Percentiles rank a stretch among this genome's conserved stretches.
phyloP scores from a whole-genome alignment of 176 grass and related monocot species.

The Lolium rigidum region DNA sequence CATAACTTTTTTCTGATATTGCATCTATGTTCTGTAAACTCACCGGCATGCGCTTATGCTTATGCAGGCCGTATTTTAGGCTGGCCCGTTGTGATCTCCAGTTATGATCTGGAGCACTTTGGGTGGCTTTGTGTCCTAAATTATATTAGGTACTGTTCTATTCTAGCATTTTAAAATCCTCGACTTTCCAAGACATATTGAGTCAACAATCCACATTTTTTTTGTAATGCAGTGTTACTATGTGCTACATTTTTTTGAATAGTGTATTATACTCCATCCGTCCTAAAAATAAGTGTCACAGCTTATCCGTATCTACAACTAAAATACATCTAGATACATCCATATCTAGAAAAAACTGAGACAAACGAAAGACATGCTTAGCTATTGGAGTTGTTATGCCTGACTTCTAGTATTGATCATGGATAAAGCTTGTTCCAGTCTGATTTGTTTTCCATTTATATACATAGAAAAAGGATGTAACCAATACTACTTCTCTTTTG shows the following conservation, averaged over 20 bases:
- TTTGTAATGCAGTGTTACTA: not conserved
- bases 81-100: constrained; percentile 47
- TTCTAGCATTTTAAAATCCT: constrained; percentile 9
- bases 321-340: too few relatives aligned
- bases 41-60: constrained; percentile 36
- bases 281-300: too few relatives aligned
- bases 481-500: not conserved
- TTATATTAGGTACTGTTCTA: constrained; percentile 55
- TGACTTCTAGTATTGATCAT: not conserved
- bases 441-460: constrained; percentile 22
- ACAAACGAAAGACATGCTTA: not conserved
- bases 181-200: not conserved
- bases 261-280: not conserved
- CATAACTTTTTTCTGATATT: constrained; percentile 27
- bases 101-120: constrained; percentile 62
- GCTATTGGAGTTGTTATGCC: not conserved
- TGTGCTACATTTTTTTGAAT: not conserved
- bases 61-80: constrained; percentile 49
- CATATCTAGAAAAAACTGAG: too few relatives aligned
- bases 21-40: constrained; percentile 42
- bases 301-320: too few relatives aligned
- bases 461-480: not conserved
- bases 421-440: not conserved
- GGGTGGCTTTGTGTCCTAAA: constrained; percentile 53
- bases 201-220: not conserved